Evolutionary conservation across 805 yeast species (phyloP).

Genomic region (Hermanozyma aechmeae): DNA sequence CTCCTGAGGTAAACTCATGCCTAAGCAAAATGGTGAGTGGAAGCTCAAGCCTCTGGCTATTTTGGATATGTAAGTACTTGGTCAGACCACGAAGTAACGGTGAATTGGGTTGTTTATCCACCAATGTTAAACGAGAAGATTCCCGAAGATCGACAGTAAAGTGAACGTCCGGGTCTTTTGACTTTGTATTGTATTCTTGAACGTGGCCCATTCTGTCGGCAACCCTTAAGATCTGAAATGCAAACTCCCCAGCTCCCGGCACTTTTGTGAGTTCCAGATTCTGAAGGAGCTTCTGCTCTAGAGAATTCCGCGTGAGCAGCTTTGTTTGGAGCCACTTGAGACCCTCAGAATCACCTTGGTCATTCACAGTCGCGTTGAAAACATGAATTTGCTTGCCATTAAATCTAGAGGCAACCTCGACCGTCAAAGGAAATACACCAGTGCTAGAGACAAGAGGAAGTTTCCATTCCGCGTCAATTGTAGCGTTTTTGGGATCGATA

Average conservation of each 20-base stretch:
- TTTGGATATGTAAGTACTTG: slow-evolving; percentile 19
- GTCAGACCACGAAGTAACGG: slow-evolving; percentile 19
- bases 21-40: slow-evolving; percentile 17
- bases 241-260: slow-evolving; percentile 14
- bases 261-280: slow-evolving; percentile 14
- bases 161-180: slow-evolving; percentile 26
- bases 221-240: slow-evolving; percentile 25
- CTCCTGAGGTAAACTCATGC: too few species aligned
- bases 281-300: slow-evolving; percentile 27
- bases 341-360: slow-evolving; percentile 20
- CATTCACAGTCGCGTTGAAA: slow-evolving; percentile 16
- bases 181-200: slow-evolving; percentile 26
- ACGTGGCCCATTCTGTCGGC: slow-evolving; percentile 24
- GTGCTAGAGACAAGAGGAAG: slow-evolving; percentile 43
- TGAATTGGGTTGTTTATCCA: slow-evolving; percentile 10
- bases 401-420: slow-evolving; percentile 16
- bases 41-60: slow-evolving; percentile 1
- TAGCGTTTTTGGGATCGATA: slow-evolving; percentile 20
- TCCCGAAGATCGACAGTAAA: slow-evolving; percentile 17
- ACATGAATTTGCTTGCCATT: slow-evolving; percentile 15
- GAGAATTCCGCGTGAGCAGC: slow-evolving; percentile 18
- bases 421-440: slow-evolving; percentile 66
- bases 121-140: slow-evolving; percentile 15
- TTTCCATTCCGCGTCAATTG: slow-evolving; percentile 21
- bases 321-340: slow-evolving; percentile 18